Evolutionary conservation across 768 basidiomycete genomes (phyloP).

Genomic region (Xanthoconium purpureum): DNA sequence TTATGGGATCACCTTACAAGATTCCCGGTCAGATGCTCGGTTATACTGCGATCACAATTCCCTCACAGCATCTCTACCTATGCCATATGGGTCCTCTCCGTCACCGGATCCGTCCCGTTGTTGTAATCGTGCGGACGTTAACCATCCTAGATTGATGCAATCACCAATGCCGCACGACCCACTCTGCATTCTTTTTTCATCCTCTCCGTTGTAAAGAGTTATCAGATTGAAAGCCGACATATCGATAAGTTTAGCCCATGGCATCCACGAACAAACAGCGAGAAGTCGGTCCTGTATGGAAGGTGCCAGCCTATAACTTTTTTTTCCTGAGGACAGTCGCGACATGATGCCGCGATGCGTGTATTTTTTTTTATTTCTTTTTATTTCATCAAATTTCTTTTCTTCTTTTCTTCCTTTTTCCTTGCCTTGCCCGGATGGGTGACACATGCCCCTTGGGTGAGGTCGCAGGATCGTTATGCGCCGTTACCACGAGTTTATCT

Average conservation of each 20-base stretch:
- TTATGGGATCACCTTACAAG: slow-evolving; percentile 20
- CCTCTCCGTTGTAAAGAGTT: slow-evolving; percentile 7
- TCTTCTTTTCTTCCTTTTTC: not conserved
- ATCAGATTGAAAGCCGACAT: slow-evolving; percentile 13
- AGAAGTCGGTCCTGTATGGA: slow-evolving; percentile 22
- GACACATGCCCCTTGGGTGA: slow-evolving; percentile 25
- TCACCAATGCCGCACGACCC: slow-evolving; percentile 19
- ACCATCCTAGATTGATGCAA: slow-evolving; percentile 23
- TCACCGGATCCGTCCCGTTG: slow-evolving; percentile 31
- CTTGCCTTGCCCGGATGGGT: slow-evolving; percentile 9
- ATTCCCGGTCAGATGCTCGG: slow-evolving; percentile 11
- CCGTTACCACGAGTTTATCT: slow-evolving; percentile 32
- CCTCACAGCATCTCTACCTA: slow-evolving; percentile 24
- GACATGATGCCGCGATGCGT: slow-evolving; percentile 19
- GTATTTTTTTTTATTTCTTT: slow-evolving; percentile 9
- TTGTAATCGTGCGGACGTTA: slow-evolving; percentile 26
- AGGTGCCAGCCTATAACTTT: slow-evolving; percentile 19
- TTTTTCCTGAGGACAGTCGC: slow-evolving; percentile 18
- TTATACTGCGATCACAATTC: slow-evolving; percentile 25
- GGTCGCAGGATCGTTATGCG: slow-evolving; percentile 25
- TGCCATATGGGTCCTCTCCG: slow-evolving; percentile 24
- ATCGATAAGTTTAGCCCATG: slow-evolving; percentile 1
- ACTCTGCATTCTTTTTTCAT: slow-evolving; percentile 13
- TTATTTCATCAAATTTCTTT: not conserved
- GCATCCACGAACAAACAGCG: slow-evolving; percentile 9